A percentile compares a stretch with the other conserved stretches of the same genome.
Evolutionary conservation across 2,329 filamentous ascomycete species (phyloP).

Genomic region (Colletotrichum phormii): DNA sequence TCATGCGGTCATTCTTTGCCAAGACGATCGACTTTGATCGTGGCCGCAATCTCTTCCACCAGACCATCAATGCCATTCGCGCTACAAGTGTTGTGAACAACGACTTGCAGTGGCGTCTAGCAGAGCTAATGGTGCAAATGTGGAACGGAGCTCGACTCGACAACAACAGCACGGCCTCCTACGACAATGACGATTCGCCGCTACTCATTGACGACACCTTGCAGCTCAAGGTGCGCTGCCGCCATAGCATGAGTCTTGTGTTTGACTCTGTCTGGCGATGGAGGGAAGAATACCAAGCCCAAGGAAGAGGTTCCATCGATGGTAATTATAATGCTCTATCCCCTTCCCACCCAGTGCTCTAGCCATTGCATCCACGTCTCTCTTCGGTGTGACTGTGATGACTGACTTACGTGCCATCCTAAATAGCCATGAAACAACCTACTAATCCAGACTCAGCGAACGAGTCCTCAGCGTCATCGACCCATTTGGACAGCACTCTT

Average conservation of each 20-base stretch:
- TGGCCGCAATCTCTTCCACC: constrained; percentile 76
- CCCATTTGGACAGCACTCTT: constrained; percentile 71
- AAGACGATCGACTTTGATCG: constrained; percentile 77
- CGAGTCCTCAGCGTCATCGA: constrained; percentile 77
- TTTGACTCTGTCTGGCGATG: constrained; percentile 90
- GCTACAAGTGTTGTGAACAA: constrained; percentile 81
- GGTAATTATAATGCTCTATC: constrained; percentile 61
- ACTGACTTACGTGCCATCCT: constrained; percentile 45
- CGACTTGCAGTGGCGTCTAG: constrained; percentile 82
- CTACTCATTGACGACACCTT: constrained; percentile 75
- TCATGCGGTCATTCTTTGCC: constrained; percentile 82
- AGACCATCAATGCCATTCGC: constrained; percentile 76
- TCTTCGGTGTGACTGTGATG: constrained; percentile 40
- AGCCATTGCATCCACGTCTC: constrained; percentile 38
- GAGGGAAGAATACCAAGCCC: constrained; percentile 82
- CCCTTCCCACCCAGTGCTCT: constrained; percentile 16
- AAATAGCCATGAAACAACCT: constrained; percentile 80
- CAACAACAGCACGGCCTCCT: constrained; percentile 54
- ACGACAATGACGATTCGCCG: constrained; percentile 61
- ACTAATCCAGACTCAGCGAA: constrained; percentile 85
- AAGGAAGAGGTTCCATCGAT: constrained; percentile 77
- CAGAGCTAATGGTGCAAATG: constrained; percentile 88
- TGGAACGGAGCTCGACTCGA: constrained; percentile 78
- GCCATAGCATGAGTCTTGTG: constrained; percentile 87
- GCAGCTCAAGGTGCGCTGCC: constrained; percentile 83